These are phyloP conservation scores for Pharnaceum exiguum DNA, from an alignment of 148 eudicot genomes.

Conservation along the genomic window DNA sequence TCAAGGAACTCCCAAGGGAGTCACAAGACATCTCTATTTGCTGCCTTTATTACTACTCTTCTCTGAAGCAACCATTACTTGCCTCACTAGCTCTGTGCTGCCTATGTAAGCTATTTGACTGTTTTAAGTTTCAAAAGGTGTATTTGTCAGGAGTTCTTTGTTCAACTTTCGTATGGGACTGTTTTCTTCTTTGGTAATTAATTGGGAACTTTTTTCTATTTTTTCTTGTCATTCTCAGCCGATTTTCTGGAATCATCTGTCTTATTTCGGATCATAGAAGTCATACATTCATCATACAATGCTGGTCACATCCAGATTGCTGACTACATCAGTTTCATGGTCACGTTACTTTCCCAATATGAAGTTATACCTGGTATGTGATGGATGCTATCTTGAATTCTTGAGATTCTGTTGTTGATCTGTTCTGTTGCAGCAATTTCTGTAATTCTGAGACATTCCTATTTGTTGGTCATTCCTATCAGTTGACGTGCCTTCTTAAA, in stretches of 20 bases:
- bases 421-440: neutral
- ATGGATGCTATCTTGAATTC: neutral
- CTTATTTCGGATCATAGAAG: conserved; percentile 65
- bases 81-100: conserved; percentile 73
- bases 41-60: conserved; percentile 74
- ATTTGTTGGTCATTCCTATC: neutral
- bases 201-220: conserved; percentile 1
- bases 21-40: conserved; percentile 70
- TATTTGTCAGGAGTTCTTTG: too few relatives aligned
- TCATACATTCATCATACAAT: conserved; percentile 64
- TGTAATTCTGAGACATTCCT: neutral
- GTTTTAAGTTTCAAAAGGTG: neutral
- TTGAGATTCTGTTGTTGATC: neutral
- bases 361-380: conserved; percentile 53
- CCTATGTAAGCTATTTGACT: conserved; percentile 59
- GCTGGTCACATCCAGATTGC: conserved; percentile 70
- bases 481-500: too few relatives aligned
- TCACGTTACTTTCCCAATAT: conserved; percentile 68
- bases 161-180: too few relatives aligned
- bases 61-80: conserved; percentile 51
- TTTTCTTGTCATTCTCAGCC: conserved; percentile 34
- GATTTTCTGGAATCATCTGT: conserved; percentile 51
- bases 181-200: neutral
- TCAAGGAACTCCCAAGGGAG: conserved; percentile 56
- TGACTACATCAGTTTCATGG: conserved; percentile 74